Conservation (phyloP, 2,329 filamentous ascomycete genomes). For the Venturia aucupariae region DNA sequence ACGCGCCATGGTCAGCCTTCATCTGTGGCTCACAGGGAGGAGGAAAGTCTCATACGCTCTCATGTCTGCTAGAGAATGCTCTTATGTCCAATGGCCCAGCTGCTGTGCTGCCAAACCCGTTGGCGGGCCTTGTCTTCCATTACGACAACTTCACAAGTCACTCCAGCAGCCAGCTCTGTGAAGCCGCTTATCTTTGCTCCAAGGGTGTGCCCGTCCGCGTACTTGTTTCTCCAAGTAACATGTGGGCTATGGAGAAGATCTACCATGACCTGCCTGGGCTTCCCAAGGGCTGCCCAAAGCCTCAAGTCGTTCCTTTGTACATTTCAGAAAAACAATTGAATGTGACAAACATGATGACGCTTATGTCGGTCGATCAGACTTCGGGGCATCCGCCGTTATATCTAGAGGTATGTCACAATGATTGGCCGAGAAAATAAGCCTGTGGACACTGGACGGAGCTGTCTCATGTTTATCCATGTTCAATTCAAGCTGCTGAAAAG, state of each 20-base stretch:
- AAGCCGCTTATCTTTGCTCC: slow-evolving; percentile 47
- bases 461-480: background rate
- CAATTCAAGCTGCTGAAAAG: background rate
- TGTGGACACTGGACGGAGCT: too few relatives aligned
- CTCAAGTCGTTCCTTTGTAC: slow-evolving; percentile 35
- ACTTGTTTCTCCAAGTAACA: slow-evolving; percentile 43
- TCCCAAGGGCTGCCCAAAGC: slow-evolving; percentile 17
- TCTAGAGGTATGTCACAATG: slow-evolving; percentile 29
- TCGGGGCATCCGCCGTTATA: slow-evolving; percentile 45
- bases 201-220: slow-evolving; percentile 39
- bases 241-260: slow-evolving; percentile 30
- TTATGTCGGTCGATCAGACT: slow-evolving; percentile 42
- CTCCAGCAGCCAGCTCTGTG: slow-evolving; percentile 41
- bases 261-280: slow-evolving; percentile 33
- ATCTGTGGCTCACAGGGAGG: slow-evolving; percentile 56
- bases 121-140: slow-evolving; percentile 52
- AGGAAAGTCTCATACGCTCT: slow-evolving; percentile 53
- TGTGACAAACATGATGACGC: slow-evolving; percentile 42
- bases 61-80: slow-evolving; percentile 52
- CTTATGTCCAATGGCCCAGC: slow-evolving; percentile 36
- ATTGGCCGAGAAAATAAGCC: background rate
- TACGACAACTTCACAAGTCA: slow-evolving; percentile 43
- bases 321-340: slow-evolving; percentile 42
- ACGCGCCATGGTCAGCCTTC: slow-evolving; percentile 49
- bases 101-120: slow-evolving; percentile 39